Conservation (phyloP, 2,329 filamentous ascomycete species). For the Nigrospora sphaerica region DNA sequence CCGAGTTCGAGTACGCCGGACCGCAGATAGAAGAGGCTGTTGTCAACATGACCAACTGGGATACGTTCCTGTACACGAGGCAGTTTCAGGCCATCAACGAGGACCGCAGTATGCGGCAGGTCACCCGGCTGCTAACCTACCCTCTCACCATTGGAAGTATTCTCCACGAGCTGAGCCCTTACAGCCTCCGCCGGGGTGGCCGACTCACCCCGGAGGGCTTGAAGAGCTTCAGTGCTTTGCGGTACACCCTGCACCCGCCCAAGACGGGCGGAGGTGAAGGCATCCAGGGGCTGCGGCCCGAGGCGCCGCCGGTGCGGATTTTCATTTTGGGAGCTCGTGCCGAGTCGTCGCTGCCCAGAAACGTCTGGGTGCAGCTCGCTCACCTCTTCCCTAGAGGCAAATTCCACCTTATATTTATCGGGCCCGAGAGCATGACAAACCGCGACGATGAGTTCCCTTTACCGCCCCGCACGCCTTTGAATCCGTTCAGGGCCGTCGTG, state of each 20-base stretch:
- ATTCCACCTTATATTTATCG: conserved; percentile 89
- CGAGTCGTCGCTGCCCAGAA: conserved; percentile 91
- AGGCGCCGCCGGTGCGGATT: conserved; percentile 80
- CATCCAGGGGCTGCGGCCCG: conserved; percentile 73
- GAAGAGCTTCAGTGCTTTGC: conserved; percentile 86
- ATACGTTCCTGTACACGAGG: conserved; percentile 89
- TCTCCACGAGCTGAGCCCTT: conserved; percentile 89
- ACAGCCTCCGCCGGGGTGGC: conserved; percentile 67
- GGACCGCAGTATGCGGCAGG: conserved; percentile 85
- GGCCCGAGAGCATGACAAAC: conserved; percentile 92
- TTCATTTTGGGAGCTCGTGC: conserved; percentile 93
- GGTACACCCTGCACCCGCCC: conserved; percentile 89
- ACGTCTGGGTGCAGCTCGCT: conserved; percentile 90
- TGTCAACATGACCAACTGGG: conserved; percentile 98
- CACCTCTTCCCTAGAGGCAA: conserved; percentile 90
- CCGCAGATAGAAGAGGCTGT: conserved; percentile 86
- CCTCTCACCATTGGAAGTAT: conserved; percentile 87
- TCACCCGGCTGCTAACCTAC: conserved; percentile 88
- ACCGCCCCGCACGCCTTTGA: conserved; percentile 73
- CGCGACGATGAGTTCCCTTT: conserved; percentile 89
- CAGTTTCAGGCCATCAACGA: conserved; percentile 88
- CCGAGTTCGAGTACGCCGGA: conserved; percentile 87
- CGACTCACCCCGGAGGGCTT: conserved; percentile 81
- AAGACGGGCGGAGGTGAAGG: conserved; percentile 65
- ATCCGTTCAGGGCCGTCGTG: conserved; percentile 89